Conservation (phyloP, 2,329 filamentous ascomycete genomes). For the Dactylellina drechsleri region DNA sequence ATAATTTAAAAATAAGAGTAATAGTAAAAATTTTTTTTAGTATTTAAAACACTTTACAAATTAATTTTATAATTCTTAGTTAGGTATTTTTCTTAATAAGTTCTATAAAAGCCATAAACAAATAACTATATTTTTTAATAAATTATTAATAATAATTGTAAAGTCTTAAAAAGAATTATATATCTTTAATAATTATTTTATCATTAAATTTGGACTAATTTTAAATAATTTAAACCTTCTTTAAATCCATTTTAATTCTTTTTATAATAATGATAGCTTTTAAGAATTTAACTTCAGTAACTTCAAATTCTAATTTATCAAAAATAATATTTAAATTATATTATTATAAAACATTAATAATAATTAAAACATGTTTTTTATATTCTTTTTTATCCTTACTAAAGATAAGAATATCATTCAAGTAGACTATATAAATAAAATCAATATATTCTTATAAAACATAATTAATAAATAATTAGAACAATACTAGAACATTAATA, state of each 20-base stretch:
- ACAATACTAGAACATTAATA: not conserved
- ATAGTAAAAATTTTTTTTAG: too few species aligned
- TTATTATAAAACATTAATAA: constrained; percentile 11
- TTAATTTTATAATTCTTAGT: too few species aligned
- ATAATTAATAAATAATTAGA: constrained; percentile 5
- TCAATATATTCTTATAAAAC: constrained; percentile 19
- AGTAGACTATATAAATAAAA: not conserved
- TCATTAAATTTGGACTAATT: too few species aligned
- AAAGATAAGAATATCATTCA: not conserved
- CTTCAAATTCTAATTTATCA: not conserved
- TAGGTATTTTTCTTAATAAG: constrained; percentile 17
- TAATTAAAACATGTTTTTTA: not conserved
- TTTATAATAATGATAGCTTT: not conserved
- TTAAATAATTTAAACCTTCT: too few species aligned
- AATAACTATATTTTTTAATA: not conserved
- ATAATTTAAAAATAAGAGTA: constrained; percentile 16
- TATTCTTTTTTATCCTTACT: not conserved
- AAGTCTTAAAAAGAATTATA: not conserved
- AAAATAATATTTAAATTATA: constrained; percentile 15
- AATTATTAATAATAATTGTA: not conserved
- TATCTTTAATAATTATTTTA: too few species aligned
- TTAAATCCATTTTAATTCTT: too few species aligned
- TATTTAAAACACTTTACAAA: too few species aligned
- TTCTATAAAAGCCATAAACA: constrained; percentile 17
- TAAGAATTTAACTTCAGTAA: constrained; percentile 11